Evolutionary conservation across 441 rosid genomes (phyloP), one percentile per base, ranked within the genome.

Genomic region (Sinapis alba): DNA sequence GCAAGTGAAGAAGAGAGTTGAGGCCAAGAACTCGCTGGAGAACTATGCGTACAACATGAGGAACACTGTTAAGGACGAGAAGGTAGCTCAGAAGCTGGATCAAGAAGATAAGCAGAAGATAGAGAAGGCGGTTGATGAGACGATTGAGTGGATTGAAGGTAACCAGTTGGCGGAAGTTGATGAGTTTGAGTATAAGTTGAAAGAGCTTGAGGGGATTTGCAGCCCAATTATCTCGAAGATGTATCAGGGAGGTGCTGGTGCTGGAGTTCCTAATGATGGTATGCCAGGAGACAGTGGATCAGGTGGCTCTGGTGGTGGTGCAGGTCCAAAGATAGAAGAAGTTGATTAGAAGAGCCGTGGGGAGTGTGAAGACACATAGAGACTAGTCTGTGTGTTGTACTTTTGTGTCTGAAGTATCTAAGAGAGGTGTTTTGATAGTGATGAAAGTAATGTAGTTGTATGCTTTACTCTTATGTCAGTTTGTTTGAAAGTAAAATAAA

Each of bases 261-360:
- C 20, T 19, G 58, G 58, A 51, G 23, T 19, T 16, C 69, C 69
- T 6, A 54, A 58, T 47, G 83, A 80, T 2, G 72, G 72, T 6
- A 75, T 80, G 28, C 77, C 85, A 7, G 80, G 83, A 50, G 23
- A 59, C 3, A 41, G 80, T 12, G 76, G 76, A 3, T 18, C 66
- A 12, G 62, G 66, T 11, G 74, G 78, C 2, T 21, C 68, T 8
- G 60, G 70, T 5, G 16, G 80, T 24, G 84, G 85, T 16, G 84
- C 84, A 5, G 91, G 91, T 8, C 93, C 89, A 0, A 85, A 85
- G 78, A 85, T 87, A 26, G 88, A 89, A 73, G 91, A 87, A 34
- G 91, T 89, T 7, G 91, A 85, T 64, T 86, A 63, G 73, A 51
- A 63, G 73, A 51, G 19, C 16, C 20, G 15, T 6, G 15, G 3